Conservation (phyloP, 2,329 filamentous ascomycete genomes). For the Stachybotrys elegans region DNA sequence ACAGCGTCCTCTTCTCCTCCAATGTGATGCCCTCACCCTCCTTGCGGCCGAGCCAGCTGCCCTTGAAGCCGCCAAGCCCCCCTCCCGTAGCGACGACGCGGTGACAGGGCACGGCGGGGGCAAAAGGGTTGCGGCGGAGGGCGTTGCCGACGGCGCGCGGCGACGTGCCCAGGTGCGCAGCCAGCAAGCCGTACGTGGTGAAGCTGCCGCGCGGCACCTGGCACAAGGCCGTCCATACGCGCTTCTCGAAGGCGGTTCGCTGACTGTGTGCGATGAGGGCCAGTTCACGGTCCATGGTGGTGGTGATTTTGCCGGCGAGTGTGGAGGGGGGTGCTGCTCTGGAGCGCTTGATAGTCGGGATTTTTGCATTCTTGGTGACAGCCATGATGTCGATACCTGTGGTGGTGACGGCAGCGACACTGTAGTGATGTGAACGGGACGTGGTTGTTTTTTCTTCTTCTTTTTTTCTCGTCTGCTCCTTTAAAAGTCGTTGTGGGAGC, state of each 20-base stretch:
- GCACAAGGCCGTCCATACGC: constrained; percentile 66
- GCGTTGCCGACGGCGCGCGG: constrained; percentile 75
- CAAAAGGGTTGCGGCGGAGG: constrained; percentile 74
- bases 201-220: constrained; percentile 72
- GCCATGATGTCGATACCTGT: not conserved
- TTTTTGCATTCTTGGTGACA: not conserved
- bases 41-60: constrained; percentile 51
- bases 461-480: not conserved
- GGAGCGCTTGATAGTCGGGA: not conserved
- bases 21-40: constrained; percentile 58
- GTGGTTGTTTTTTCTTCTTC: not conserved
- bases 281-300: constrained; percentile 34
- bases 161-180: constrained; percentile 62
- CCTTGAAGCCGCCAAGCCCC: constrained; percentile 67
- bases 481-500: not conserved
- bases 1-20: constrained; percentile 57
- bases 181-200: constrained; percentile 72
- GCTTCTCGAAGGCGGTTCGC: constrained; percentile 53
- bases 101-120: constrained; percentile 77
- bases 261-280: constrained; percentile 37
- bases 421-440: not conserved
- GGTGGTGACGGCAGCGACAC: not conserved
- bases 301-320: constrained; percentile 2
- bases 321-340: not conserved
- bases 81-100: constrained; percentile 71